Conservation (phyloP, 805 yeast species). For the Kazachstania taianensis region DNA sequence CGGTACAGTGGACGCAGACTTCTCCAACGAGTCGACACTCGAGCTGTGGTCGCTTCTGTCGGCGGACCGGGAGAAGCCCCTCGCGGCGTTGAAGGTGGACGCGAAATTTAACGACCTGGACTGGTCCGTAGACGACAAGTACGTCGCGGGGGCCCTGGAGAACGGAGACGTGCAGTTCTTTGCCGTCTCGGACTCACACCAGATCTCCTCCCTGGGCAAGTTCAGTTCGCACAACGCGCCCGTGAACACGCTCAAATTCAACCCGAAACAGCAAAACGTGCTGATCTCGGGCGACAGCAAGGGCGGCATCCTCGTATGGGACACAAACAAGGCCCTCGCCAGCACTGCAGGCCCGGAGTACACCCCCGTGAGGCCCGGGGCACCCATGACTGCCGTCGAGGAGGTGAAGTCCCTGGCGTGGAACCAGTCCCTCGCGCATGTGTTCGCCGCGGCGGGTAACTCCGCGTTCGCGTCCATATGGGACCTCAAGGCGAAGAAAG, state of each 20-base stretch:
- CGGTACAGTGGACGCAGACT: slow-evolving; percentile 86
- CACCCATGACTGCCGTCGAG: slow-evolving; percentile 69
- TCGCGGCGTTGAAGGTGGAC: slow-evolving; percentile 38
- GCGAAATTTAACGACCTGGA: slow-evolving; percentile 70
- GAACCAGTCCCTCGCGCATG: slow-evolving; percentile 77
- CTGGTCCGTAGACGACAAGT: slow-evolving; percentile 62
- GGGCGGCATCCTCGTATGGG: slow-evolving; percentile 89
- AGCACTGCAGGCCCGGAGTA: slow-evolving; percentile 10
- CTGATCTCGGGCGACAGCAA: slow-evolving; percentile 70
- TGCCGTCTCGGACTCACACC: slow-evolving; percentile 35
- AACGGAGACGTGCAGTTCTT: slow-evolving; percentile 66
- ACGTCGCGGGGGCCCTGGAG: slow-evolving; percentile 84
- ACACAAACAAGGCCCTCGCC: slow-evolving; percentile 48
- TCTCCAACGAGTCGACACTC: slow-evolving; percentile 66
- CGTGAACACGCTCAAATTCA: slow-evolving; percentile 66
- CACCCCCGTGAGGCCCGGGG: slow-evolving; percentile 54
- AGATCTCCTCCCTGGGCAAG: slow-evolving; percentile 40
- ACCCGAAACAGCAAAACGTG: slow-evolving; percentile 57
- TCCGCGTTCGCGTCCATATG: slow-evolving; percentile 84
- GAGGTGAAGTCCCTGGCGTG: slow-evolving; percentile 76
- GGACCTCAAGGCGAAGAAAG: slow-evolving; percentile 83
- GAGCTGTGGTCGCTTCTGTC: slow-evolving; percentile 68
- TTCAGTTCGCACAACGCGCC: slow-evolving; percentile 55
- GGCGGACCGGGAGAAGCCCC: slow-evolving; percentile 28
- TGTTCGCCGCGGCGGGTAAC: slow-evolving; percentile 81